Conservation (phyloP, 768 basidiomycete genomes). For the Lepiota brunneoincarnata region DNA sequence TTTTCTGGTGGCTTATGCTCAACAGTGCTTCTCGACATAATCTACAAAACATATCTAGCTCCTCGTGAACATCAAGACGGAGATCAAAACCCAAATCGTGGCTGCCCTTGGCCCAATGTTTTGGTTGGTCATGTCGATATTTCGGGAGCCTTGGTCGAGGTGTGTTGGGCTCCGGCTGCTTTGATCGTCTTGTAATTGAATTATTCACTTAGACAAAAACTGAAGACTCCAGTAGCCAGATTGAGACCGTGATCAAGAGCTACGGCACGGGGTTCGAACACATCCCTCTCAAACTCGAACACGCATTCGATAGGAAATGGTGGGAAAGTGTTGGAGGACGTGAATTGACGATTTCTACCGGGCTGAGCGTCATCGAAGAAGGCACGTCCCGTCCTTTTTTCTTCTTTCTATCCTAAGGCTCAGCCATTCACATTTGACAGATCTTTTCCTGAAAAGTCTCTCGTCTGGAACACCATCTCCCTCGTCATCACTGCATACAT, state of each 20-base stretch:
- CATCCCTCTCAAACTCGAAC: constrained; percentile 62
- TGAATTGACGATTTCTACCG: constrained; percentile 17
- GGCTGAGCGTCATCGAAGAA: constrained; percentile 52
- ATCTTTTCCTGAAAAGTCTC: constrained; percentile 26
- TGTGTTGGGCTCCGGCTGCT: constrained; percentile 30
- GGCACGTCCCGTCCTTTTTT: constrained; percentile 25
- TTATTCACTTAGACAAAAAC: constrained; percentile 41
- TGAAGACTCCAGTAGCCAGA: constrained; percentile 42
- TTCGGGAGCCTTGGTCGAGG: constrained; percentile 57
- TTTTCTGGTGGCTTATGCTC: constrained; percentile 83
- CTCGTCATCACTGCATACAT: constrained; percentile 36
- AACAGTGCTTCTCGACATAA: constrained; percentile 66
- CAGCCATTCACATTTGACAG: constrained; percentile 16
- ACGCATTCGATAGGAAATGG: constrained; percentile 71
- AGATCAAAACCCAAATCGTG: constrained; percentile 52
- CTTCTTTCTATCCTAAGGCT: not conserved
- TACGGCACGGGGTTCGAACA: constrained; percentile 42
- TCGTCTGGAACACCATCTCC: constrained; percentile 24
- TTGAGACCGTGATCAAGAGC: constrained; percentile 33
- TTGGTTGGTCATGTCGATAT: constrained; percentile 51
- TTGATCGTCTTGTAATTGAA: constrained; percentile 12
- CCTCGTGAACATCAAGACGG: constrained; percentile 38
- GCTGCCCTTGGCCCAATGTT: constrained; percentile 25
- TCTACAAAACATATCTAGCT: constrained; percentile 57
- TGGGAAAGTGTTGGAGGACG: constrained; percentile 49